phyloP scores from a whole-genome alignment of 2,329 filamentous ascomycete species.

The Colletotrichum truncatum region DNA sequence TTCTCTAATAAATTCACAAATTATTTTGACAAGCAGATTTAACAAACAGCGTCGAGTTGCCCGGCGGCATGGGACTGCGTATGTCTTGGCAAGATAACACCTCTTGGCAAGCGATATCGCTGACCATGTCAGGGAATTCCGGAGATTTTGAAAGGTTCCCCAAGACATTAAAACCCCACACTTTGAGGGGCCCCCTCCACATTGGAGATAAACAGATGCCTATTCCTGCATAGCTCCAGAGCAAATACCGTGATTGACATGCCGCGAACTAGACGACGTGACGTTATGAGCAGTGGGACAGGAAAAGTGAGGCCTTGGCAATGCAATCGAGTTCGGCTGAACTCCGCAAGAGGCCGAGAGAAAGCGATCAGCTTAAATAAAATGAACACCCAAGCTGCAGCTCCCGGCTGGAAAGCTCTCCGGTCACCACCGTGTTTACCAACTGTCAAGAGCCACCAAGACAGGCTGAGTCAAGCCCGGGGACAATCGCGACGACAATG shows the following conservation, averaged over 20 bases:
- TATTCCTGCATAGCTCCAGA: slow-evolving; percentile 15
- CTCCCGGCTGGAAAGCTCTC: neutral
- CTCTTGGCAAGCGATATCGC: slow-evolving; percentile 19
- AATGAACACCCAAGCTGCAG: neutral
- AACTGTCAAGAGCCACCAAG: too few relatives aligned
- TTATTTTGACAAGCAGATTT: neutral
- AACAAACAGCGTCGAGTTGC: neutral
- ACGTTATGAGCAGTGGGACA: neutral
- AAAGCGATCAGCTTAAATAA: neutral
- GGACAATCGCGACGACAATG: neutral
- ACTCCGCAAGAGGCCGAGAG: neutral
- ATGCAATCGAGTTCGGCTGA: neutral
- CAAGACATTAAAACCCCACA: slow-evolving; percentile 8
- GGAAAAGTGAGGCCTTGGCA: slow-evolving; percentile 12
- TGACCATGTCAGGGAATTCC: neutral
- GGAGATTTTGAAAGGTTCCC: neutral
- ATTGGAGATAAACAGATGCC: slow-evolving; percentile 16
- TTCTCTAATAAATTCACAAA: too few relatives aligned
- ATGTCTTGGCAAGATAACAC: slow-evolving; percentile 24
- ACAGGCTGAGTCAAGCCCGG: neutral
- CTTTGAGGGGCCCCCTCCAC: slow-evolving; percentile 19
- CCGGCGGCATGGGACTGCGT: neutral
- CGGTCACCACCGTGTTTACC: neutral
- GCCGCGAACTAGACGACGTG: neutral
- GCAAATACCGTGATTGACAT: neutral